These are phyloP conservation scores for Hypsizygus ulmarius DNA, from an alignment of 1,284 basidiomycete genomes.

Conservation along the genomic window DNA sequence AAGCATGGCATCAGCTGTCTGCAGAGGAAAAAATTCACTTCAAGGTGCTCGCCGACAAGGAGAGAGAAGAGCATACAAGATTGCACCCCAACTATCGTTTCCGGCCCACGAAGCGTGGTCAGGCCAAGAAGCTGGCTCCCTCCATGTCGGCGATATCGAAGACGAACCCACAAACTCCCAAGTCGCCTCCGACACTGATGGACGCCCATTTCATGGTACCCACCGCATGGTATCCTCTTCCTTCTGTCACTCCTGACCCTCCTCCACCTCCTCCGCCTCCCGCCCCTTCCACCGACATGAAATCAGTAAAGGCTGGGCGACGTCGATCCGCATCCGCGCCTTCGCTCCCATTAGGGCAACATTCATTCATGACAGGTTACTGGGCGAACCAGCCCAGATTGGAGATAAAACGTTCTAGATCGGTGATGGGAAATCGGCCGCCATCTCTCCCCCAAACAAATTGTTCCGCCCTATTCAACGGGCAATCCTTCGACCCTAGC, in stretches of 20 bases:
- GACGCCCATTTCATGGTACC: constrained; percentile 3
- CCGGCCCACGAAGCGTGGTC: constrained; percentile 46
- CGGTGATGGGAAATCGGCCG: constrained; percentile 15
- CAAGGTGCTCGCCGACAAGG: constrained; percentile 47
- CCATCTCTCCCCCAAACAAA: constrained; percentile 1
- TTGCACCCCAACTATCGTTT: constrained; percentile 61
- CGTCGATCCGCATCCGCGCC: constrained; percentile 26
- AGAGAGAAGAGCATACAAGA: constrained; percentile 52
- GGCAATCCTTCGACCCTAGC: constrained; percentile 11
- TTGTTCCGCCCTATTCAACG: constrained; percentile 6
- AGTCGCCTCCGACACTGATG: background rate
- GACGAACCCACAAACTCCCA: constrained; percentile 7
- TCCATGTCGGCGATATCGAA: constrained; percentile 6
- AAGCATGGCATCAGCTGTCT: constrained; percentile 55
- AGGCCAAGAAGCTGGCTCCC: constrained; percentile 22
- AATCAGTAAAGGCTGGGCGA: constrained; percentile 21
- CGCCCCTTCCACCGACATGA: constrained; percentile 8
- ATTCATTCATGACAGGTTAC: constrained; percentile 1
- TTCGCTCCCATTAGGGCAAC: constrained; percentile 11
- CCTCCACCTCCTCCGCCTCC: constrained; percentile 3
- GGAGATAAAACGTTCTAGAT: constrained; percentile 18
- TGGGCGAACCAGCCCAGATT: constrained; percentile 10
- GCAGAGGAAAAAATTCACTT: constrained; percentile 45
- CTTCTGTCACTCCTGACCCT: background rate
- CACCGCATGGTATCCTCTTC: constrained; percentile 6